phyloP scores from a whole-genome alignment of 331 rosid genomes.

The Pyracantha coccinea region DNA sequence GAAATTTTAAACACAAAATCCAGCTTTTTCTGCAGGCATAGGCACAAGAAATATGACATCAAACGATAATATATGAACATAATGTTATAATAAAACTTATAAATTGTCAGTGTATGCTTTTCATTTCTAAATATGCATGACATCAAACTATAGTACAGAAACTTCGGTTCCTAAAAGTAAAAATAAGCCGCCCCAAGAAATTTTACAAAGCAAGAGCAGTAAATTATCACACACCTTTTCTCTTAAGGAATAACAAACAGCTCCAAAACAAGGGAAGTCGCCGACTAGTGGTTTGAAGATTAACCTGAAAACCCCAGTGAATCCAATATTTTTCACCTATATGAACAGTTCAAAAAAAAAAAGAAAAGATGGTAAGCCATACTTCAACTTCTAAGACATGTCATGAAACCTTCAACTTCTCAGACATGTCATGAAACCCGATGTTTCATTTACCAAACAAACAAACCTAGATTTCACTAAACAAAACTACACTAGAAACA shows the following conservation, averaged over 20 bases:
- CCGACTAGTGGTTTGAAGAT: conserved; percentile 85
- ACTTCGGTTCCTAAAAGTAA: neutral
- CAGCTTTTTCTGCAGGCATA: conserved; percentile 59
- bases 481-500: neutral
- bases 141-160: too few species aligned
- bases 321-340: conserved; percentile 93
- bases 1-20: conserved; percentile 80
- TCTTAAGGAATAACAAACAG: conserved; percentile 68
- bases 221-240: conserved; percentile 46
- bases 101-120: neutral
- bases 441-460: too few species aligned
- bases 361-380: neutral
- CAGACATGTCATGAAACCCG: neutral
- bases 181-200: neutral
- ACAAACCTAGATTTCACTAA: neutral
- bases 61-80: neutral
- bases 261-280: conserved; percentile 86
- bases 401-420: neutral
- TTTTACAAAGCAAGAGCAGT: neutral
- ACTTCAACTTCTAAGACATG: neutral
- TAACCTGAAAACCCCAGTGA: conserved; percentile 99
- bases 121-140: too few species aligned
- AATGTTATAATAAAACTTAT: neutral
- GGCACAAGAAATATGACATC: conserved; percentile 9
- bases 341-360: conserved; percentile 28